Conservation (phyloP, 1,284 basidiomycete genomes). For the Gomphus bonarii region DNA sequence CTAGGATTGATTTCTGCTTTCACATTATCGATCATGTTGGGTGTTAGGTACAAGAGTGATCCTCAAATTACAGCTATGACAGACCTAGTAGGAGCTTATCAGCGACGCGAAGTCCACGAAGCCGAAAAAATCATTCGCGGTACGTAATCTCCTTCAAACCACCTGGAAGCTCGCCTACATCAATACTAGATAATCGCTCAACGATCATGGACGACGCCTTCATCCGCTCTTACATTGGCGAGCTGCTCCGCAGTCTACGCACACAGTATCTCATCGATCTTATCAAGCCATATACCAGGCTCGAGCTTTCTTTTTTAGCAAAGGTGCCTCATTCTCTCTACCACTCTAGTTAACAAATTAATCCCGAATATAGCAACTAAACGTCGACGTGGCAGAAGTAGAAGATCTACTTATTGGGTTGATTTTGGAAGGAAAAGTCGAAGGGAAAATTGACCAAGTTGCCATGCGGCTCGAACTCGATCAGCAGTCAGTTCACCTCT, state of each 20-base stretch:
- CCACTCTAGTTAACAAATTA: neutral
- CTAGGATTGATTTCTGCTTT: neutral
- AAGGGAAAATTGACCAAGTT: conserved; percentile 94
- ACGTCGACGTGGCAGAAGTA: conserved; percentile 79
- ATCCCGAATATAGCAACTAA: conserved; percentile 66
- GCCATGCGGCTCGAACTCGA: conserved; percentile 87
- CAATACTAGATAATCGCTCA: conserved; percentile 65
- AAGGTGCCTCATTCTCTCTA: conserved; percentile 40
- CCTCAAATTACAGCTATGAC: conserved; percentile 98
- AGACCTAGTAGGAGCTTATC: conserved; percentile 91
- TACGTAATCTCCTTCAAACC: conserved; percentile 21
- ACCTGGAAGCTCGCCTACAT: conserved; percentile 9
- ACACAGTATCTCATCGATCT: conserved; percentile 97
- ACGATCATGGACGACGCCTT: conserved; percentile 95
- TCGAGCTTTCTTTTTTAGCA: conserved; percentile 86
- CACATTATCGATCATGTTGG: neutral
- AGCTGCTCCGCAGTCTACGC: conserved; percentile 84
- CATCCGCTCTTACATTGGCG: conserved; percentile 90
- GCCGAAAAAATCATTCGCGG: conserved; percentile 92
- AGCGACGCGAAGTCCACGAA: conserved; percentile 88
- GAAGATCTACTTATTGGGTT: conserved; percentile 90
- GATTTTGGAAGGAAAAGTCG: conserved; percentile 87
- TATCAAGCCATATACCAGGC: conserved; percentile 91
- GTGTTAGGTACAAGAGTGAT: conserved; percentile 83
- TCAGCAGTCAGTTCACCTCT: conserved; percentile 52